These are phyloP conservation scores for Colletotrichum agaves DNA, from an alignment of 2,329 filamentous ascomycete genomes.

Conservation along the genomic window DNA sequence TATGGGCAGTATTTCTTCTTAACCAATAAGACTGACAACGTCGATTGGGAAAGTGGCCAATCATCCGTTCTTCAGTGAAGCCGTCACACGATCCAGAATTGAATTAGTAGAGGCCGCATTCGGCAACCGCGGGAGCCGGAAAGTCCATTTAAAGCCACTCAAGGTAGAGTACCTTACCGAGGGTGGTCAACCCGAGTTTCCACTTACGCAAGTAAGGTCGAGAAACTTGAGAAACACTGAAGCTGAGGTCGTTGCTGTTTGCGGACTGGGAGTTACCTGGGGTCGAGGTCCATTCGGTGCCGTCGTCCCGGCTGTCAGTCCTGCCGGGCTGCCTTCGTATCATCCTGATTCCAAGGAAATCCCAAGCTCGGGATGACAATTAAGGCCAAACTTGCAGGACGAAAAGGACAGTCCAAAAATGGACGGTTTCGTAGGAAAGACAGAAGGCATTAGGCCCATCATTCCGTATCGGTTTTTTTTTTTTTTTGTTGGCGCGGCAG, in stretches of 20 bases:
- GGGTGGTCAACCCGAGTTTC: background rate
- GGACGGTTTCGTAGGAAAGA: too few relatives aligned
- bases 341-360: too few relatives aligned
- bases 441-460: too few relatives aligned
- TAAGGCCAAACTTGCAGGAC: too few relatives aligned
- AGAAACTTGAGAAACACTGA: background rate
- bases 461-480: too few relatives aligned
- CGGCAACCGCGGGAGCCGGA: background rate
- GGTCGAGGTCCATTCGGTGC: background rate
- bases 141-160: background rate
- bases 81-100: background rate
- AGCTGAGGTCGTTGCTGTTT: conserved; percentile 7
- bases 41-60: background rate
- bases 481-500: too few relatives aligned
- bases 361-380: too few relatives aligned
- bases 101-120: background rate
- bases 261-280: background rate
- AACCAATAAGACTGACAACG: background rate
- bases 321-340: background rate
- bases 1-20: background rate
- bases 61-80: background rate
- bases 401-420: too few relatives aligned
- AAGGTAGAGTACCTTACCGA: background rate
- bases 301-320: conserved; percentile 17
- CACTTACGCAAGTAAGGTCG: conserved; percentile 12